Evolutionary conservation across 1,139 yeast genomes (phyloP).

Genomic region (Debaryomyces sp.): DNA sequence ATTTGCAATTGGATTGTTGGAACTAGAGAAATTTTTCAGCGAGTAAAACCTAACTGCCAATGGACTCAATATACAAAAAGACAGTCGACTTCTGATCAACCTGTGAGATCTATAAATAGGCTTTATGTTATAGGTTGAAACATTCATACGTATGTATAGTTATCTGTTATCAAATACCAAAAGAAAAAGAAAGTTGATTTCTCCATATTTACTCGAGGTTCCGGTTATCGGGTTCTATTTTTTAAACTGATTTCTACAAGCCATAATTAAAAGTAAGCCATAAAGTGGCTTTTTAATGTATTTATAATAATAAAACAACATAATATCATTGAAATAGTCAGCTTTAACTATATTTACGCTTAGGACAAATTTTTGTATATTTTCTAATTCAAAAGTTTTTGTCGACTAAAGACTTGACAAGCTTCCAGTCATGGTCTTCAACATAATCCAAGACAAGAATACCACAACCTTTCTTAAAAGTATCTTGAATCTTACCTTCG

Average conservation of each 20-base stretch:
- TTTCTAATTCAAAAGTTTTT: slow-evolving; percentile 48
- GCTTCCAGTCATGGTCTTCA: slow-evolving; percentile 63
- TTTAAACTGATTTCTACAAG: neutral
- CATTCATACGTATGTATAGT: neutral
- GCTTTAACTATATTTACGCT: neutral
- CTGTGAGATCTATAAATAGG: slow-evolving; percentile 2
- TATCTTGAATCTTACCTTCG: slow-evolving; percentile 48
- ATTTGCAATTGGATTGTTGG: neutral
- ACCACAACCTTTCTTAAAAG: slow-evolving; percentile 55
- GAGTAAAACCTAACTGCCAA: neutral
- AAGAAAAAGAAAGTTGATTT: neutral
- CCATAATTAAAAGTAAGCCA: neutral
- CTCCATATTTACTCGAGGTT: neutral
- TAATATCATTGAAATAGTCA: neutral
- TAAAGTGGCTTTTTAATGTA: neutral
- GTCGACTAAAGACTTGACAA: slow-evolving; percentile 54
- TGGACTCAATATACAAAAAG: neutral
- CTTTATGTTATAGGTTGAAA: neutral
- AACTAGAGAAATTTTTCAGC: neutral
- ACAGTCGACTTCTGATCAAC: neutral
- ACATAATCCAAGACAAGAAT: slow-evolving; percentile 73
- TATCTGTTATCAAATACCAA: neutral
- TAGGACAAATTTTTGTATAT: neutral
- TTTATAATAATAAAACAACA: neutral
- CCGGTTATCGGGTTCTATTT: slow-evolving; percentile 1